phyloP scores from a whole-genome alignment of 1,284 basidiomycete species.

The Tetrapyrgos nigripes region DNA sequence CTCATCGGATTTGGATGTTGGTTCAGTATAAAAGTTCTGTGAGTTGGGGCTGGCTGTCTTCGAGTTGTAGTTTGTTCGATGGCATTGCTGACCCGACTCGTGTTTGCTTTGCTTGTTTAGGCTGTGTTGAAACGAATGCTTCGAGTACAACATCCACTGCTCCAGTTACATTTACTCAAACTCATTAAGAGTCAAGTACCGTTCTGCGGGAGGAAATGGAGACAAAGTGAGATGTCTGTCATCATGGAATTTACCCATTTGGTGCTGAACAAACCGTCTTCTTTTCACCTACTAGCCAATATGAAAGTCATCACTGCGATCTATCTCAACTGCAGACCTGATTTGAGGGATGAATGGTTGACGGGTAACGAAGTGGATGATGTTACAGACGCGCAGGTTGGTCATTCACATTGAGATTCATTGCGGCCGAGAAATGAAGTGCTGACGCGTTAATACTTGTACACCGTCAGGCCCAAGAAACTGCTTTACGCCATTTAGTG shows the following conservation, averaged over 20 bases:
- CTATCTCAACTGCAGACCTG: slow-evolving; percentile 96
- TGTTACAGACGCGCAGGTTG: slow-evolving; percentile 81
- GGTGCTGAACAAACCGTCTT: slow-evolving; percentile 1
- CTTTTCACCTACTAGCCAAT: slow-evolving; percentile 67
- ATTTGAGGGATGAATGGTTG: slow-evolving; percentile 97
- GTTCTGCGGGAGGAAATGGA: slow-evolving; percentile 98
- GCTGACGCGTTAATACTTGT: background rate
- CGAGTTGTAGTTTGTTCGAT: too few relatives aligned
- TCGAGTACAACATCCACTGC: slow-evolving; percentile 91
- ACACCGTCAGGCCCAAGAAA: slow-evolving; percentile 83
- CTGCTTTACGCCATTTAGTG: slow-evolving; percentile 92
- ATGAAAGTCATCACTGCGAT: slow-evolving; percentile 99
- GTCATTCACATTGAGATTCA: slow-evolving; percentile 20
- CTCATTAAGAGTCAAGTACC: slow-evolving; percentile 99
- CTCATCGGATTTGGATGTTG: slow-evolving; percentile 94
- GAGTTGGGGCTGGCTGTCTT: slow-evolving; percentile 31
- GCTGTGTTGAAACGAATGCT: slow-evolving; percentile 95
- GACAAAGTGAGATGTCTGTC: slow-evolving; percentile 76
- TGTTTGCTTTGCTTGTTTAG: slow-evolving; percentile 45
- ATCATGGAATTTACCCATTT: slow-evolving; percentile 3
- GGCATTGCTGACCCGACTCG: too few relatives aligned
- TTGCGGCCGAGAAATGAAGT: background rate
- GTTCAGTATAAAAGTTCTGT: slow-evolving; percentile 99
- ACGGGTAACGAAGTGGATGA: slow-evolving; percentile 94
- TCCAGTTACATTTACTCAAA: slow-evolving; percentile 97